Base-by-base conservation (phyloP, 306 rosid species). In the Rubus parviflorus region DNA sequence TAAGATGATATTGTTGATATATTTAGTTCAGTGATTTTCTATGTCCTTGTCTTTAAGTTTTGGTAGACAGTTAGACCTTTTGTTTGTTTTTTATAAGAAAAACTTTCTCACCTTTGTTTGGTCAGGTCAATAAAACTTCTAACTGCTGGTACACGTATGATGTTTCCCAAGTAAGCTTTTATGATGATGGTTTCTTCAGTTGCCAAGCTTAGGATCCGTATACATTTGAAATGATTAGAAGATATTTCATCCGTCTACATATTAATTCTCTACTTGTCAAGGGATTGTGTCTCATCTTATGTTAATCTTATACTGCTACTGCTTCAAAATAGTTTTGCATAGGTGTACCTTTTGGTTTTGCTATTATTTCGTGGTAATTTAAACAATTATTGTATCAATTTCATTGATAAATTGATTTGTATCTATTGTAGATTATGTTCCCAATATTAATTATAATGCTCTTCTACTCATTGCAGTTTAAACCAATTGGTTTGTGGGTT, bases 101-200 rank as follows among this genome's bases (percentile, higher is more conserved):
- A n/a, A 72, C 80, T 57, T 86, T 47, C 79, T 75, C 54, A 51
- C 49, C 70, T 81, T 61, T 81, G 70, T 72, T 77, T 75, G 72
- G 22, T 77, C 65, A 95, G 98, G 90, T 92, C 83, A 95, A 95
- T 51, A 88, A 86, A 84, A 92, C 93, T 65, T 95, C 92, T 73
- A 76, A 87, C 83, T 95, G 98, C 81, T 90, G 95, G 97, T 88
- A 95, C 89, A 83, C 93, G 41, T 87, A 91, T 82, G 96, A 93
- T 68, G 77, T 88, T 80, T 82, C 95, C 73, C 85, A 87, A 90
- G 97, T 95, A 72, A 89, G 75, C 80, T 83, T 95, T 68, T 82
- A 86, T 85, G 82, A 86, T 71, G 86, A 90, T 75, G 92, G 89
- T 42, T 81, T 90, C 77, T 95, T 89, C 66, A 78, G 90, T 78